Evolutionary conservation across 345 rosid genomes (phyloP).

Genomic region (Tarenaya hassleriana): DNA sequence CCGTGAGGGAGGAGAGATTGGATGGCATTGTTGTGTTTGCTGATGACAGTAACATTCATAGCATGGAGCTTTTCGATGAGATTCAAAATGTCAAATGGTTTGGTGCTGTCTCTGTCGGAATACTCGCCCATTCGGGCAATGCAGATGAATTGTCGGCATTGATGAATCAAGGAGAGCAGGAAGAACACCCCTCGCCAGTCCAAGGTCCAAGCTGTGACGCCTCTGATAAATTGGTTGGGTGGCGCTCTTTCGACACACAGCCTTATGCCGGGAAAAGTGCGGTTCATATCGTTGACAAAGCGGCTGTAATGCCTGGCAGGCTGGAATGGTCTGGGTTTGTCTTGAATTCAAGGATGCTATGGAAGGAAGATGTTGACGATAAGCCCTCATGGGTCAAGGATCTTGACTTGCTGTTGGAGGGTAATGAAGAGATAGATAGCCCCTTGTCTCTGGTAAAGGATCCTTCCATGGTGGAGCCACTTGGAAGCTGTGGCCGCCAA

Average conservation of each 20-base stretch:
- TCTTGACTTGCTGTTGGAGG: constrained; percentile 31
- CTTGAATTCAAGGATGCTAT: constrained; percentile 75
- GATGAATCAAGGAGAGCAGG: constrained; percentile 24
- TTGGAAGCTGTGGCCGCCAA: constrained; percentile 91
- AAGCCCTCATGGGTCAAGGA: constrained; percentile 71
- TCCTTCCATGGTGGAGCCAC: constrained; percentile 71
- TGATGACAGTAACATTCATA: constrained; percentile 95
- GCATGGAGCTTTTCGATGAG: constrained; percentile 93
- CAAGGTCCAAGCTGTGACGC: constrained; percentile 99
- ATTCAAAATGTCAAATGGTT: constrained; percentile 85
- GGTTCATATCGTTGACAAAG: constrained; percentile 55
- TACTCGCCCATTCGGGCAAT: constrained; percentile 56
- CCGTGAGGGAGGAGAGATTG: constrained; percentile 75
- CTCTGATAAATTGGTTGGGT: constrained; percentile 57
- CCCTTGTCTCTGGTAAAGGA: constrained; percentile 69
- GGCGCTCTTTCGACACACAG: constrained; percentile 67
- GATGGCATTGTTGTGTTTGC: constrained; percentile 92
- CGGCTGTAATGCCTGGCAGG: constrained; percentile 65
- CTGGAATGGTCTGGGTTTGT: constrained; percentile 98
- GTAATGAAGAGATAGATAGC: constrained; percentile 42
- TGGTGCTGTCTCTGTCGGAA: constrained; percentile 80
- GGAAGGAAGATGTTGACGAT: constrained; percentile 53
- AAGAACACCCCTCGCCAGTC: constrained; percentile 44
- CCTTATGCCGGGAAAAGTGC: constrained; percentile 57
- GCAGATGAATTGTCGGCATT: constrained; percentile 36